Percentiles rank a stretch among this genome's conserved stretches.
phyloP scores from a whole-genome alignment of 768 basidiomycete species.

The Rhizopogon vinicolor region DNA sequence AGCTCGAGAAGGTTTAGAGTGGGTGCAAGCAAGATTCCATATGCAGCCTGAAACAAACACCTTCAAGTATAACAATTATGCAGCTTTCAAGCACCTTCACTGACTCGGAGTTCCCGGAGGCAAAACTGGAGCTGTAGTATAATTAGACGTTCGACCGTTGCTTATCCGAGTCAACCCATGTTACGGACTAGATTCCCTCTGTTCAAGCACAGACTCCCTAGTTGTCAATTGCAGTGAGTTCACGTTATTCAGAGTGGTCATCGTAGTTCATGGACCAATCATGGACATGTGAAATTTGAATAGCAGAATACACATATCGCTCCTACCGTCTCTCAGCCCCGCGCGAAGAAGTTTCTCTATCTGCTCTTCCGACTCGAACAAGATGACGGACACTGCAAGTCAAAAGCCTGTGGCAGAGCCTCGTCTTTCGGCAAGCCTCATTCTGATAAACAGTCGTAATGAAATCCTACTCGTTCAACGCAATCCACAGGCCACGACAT shows the following conservation, averaged over 20 bases:
- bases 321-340: neutral
- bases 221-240: neutral
- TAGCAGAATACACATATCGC: neutral
- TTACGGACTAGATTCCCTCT: neutral
- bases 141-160: neutral
- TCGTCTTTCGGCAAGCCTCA: conserved; percentile 62
- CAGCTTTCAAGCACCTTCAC: neutral
- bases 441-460: conserved; percentile 61
- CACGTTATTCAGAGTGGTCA: too few species aligned
- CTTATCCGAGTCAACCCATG: neutral
- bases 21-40: too few species aligned
- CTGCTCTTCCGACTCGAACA: neutral
- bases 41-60: too few species aligned
- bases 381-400: neutral
- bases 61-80: too few species aligned
- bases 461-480: conserved; percentile 69
- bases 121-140: neutral
- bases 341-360: neutral
- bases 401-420: conserved; percentile 23
- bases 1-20: too few species aligned
- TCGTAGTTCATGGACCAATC: too few species aligned
- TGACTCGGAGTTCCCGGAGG: neutral
- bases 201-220: neutral
- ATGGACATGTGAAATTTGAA: neutral
- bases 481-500: conserved; percentile 58